These are phyloP conservation scores for Rutstroemia sp. DNA, from an alignment of 2,329 filamentous ascomycete genomes.

Conservation along the genomic window DNA sequence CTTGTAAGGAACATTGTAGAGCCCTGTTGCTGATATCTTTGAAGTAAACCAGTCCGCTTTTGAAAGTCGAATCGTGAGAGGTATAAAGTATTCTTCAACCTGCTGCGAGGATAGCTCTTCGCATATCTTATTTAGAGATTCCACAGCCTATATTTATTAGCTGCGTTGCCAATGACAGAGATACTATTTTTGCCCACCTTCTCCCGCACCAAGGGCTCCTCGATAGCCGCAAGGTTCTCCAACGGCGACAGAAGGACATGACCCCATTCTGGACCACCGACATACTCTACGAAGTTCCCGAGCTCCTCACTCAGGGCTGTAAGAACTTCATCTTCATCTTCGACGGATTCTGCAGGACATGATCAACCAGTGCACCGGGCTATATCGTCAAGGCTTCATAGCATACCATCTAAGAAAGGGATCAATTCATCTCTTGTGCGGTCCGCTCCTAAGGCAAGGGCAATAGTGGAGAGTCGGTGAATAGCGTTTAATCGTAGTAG, in stretches of 20 bases:
- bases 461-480: slow-evolving; percentile 95
- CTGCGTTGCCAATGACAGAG: not conserved
- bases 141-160: slow-evolving; percentile 64
- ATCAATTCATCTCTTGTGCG: slow-evolving; percentile 97
- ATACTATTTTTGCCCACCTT: slow-evolving; percentile 55
- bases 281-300: slow-evolving; percentile 94
- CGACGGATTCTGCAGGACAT: slow-evolving; percentile 72
- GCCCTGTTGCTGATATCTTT: slow-evolving; percentile 94
- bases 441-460: slow-evolving; percentile 89
- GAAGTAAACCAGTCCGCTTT: slow-evolving; percentile 99
- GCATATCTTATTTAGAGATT: slow-evolving; percentile 99
- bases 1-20: slow-evolving; percentile 89
- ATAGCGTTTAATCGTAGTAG: slow-evolving; percentile 97
- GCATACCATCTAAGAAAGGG: slow-evolving; percentile 94
- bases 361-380: slow-evolving; percentile 26
- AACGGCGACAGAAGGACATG: slow-evolving; percentile 95
- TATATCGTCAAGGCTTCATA: slow-evolving; percentile 5
- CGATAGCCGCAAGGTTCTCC: slow-evolving; percentile 96
- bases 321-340: slow-evolving; percentile 97
- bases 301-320: slow-evolving; percentile 96
- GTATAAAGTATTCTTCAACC: slow-evolving; percentile 96
- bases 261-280: slow-evolving; percentile 86
- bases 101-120: slow-evolving; percentile 82
- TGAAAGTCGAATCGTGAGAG: slow-evolving; percentile 87
- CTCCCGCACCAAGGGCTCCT: slow-evolving; percentile 94